Evolutionary conservation across 2,329 filamentous ascomycete species (phyloP).

Genomic region (Botrytis tulipae): DNA sequence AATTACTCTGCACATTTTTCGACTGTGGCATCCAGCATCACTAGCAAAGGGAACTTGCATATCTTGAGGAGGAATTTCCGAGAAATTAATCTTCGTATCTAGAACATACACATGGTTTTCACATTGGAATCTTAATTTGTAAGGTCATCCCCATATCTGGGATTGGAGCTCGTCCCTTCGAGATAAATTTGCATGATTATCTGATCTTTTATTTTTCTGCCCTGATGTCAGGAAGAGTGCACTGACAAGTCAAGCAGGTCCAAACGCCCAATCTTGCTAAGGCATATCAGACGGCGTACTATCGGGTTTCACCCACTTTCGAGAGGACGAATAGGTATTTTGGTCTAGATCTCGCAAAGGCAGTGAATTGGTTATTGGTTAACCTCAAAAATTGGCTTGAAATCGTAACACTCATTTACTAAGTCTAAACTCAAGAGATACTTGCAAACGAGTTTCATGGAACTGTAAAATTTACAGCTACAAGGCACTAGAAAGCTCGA

Average conservation of each 20-base stretch:
- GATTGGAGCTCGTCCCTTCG: not conserved
- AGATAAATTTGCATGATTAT: slow-evolving; percentile 7
- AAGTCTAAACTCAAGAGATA: not conserved
- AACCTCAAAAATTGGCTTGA: not conserved
- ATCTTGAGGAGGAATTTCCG: slow-evolving; percentile 22
- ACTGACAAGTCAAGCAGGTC: slow-evolving; percentile 30
- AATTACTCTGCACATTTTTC: slow-evolving; percentile 26
- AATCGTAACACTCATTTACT: not conserved
- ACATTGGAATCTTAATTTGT: slow-evolving; percentile 19
- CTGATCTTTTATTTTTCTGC: slow-evolving; percentile 18
- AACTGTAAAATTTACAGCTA: slow-evolving; percentile 22
- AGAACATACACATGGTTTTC: slow-evolving; percentile 15
- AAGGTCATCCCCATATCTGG: slow-evolving; percentile 18
- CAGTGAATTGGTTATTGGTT: not conserved
- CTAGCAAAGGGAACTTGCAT: slow-evolving; percentile 27
- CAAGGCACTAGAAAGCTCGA: not conserved
- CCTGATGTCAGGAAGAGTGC: slow-evolving; percentile 22
- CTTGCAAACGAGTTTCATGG: slow-evolving; percentile 11
- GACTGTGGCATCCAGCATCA: slow-evolving; percentile 22
- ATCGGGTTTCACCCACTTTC: slow-evolving; percentile 33
- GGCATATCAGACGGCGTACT: slow-evolving; percentile 34
- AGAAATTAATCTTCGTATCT: not conserved
- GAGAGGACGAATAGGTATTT: not conserved
- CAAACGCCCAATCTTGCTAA: slow-evolving; percentile 30
- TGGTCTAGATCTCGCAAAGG: not conserved